These are phyloP conservation scores for Aureobasidium sp. DNA, from an alignment of 2,329 filamentous ascomycete species.

Conservation along the genomic window DNA sequence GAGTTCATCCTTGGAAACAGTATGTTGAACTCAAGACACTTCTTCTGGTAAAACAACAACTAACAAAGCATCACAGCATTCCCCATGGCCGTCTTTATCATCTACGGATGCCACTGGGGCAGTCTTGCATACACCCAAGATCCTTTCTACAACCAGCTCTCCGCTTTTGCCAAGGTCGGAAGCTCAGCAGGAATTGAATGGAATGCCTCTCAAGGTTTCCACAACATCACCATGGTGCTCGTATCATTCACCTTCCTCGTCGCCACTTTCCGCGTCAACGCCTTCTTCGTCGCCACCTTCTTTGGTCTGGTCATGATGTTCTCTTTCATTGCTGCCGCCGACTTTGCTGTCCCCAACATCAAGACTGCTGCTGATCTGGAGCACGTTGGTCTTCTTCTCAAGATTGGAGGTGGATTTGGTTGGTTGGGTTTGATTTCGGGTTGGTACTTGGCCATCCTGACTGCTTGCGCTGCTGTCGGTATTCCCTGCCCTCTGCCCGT, in stretches of 20 bases:
- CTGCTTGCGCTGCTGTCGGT: slow-evolving; percentile 22
- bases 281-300: slow-evolving; percentile 22
- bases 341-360: slow-evolving; percentile 20
- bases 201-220: slow-evolving; percentile 23
- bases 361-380: slow-evolving; percentile 19
- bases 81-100: slow-evolving; percentile 25
- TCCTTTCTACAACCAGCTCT: slow-evolving; percentile 20
- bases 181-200: slow-evolving; percentile 18
- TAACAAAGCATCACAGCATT: slow-evolving; percentile 19
- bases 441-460: slow-evolving; percentile 24
- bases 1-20: slow-evolving; percentile 27
- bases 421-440: slow-evolving; percentile 23
- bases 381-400: slow-evolving; percentile 20
- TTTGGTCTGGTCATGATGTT: slow-evolving; percentile 25
- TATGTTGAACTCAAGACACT: slow-evolving; percentile 1
- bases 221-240: slow-evolving; percentile 25
- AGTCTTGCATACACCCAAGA: slow-evolving; percentile 24
- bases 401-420: slow-evolving; percentile 25
- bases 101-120: slow-evolving; percentile 25
- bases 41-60: not conserved
- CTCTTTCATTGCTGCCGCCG: slow-evolving; percentile 25
- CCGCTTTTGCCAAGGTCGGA: slow-evolving; percentile 17
- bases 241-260: slow-evolving; percentile 25
- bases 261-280: slow-evolving; percentile 23
- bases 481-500: slow-evolving; percentile 22